phyloP scores from a whole-genome alignment of 2,329 filamentous ascomycete genomes.

The Cladosporium sphaerospermum region DNA sequence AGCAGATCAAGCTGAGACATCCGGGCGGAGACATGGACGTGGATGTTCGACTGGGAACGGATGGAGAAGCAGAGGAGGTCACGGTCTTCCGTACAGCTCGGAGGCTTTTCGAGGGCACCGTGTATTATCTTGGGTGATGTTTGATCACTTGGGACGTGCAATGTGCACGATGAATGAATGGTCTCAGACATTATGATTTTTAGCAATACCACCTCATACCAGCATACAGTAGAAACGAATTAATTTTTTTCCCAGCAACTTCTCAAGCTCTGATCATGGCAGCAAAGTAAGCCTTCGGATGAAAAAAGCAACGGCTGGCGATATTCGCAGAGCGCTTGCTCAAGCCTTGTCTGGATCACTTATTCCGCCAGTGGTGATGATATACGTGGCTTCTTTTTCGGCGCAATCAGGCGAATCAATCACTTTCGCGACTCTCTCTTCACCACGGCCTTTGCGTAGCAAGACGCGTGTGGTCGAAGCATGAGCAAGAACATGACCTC shows the following conservation, averaged over 20 bases:
- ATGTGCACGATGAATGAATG: neutral
- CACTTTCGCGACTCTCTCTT: constrained; percentile 64
- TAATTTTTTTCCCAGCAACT: too few species aligned
- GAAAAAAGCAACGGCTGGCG: too few species aligned
- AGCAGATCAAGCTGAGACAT: constrained; percentile 21
- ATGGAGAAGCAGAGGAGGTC: constrained; percentile 21
- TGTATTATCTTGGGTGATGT: constrained; percentile 16
- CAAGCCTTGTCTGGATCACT: constrained; percentile 59
- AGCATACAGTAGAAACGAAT: neutral
- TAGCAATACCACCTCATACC: neutral
- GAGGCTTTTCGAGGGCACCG: constrained; percentile 19
- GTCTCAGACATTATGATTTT: neutral
- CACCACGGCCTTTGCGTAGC: constrained; percentile 61
- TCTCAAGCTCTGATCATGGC: too few species aligned
- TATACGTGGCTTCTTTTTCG: constrained; percentile 62
- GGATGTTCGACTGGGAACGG: constrained; percentile 18
- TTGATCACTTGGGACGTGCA: too few species aligned
- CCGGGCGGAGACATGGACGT: constrained; percentile 25
- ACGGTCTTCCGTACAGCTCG: constrained; percentile 18
- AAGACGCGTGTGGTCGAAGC: constrained; percentile 61
- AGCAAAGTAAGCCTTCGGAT: too few species aligned
- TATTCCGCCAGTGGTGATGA: constrained; percentile 64
- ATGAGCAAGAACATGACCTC: constrained; percentile 63
- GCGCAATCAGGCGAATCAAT: constrained; percentile 63
- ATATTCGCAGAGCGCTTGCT: neutral